These are phyloP conservation scores for Termitomyces sp. DNA, from an alignment of 768 basidiomycete species.

Conservation along the genomic window DNA sequence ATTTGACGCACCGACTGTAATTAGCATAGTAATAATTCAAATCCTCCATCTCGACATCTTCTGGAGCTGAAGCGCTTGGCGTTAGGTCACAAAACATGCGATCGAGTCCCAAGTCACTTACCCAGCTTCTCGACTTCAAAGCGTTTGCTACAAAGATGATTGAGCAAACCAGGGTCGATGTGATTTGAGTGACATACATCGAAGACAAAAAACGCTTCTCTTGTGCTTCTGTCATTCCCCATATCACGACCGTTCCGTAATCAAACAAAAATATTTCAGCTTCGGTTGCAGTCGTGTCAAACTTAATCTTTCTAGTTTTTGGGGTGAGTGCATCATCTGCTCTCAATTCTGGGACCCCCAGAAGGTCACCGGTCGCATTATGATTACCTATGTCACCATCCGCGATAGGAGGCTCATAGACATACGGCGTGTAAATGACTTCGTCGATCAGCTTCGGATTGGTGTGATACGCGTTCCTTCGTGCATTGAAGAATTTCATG, in stretches of 20 bases:
- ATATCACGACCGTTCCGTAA: constrained; percentile 94
- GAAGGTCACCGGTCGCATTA: constrained; percentile 62
- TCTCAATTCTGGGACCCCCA: constrained; percentile 72
- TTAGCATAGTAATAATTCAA: constrained; percentile 96
- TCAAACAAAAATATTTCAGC: constrained; percentile 93
- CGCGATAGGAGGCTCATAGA: constrained; percentile 55
- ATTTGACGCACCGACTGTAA: constrained; percentile 73
- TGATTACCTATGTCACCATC: constrained; percentile 26
- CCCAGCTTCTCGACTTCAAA: constrained; percentile 89
- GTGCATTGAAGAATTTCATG: constrained; percentile 85
- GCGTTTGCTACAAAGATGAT: constrained; percentile 60
- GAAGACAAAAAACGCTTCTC: constrained; percentile 89
- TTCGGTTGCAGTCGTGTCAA: constrained; percentile 59
- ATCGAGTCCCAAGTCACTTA: constrained; percentile 26
- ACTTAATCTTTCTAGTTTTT: constrained; percentile 60
- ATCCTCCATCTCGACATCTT: constrained; percentile 94
- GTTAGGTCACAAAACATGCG: constrained; percentile 3
- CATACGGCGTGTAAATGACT: constrained; percentile 91
- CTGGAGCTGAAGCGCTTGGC: constrained; percentile 48
- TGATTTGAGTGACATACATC: constrained; percentile 52
- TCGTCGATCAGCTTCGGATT: constrained; percentile 88
- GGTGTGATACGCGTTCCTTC: constrained; percentile 79
- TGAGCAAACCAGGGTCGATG: constrained; percentile 2
- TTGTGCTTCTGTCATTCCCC: constrained; percentile 95
- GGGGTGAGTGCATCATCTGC: constrained; percentile 29